phyloP scores from a whole-genome alignment of 805 yeast genomes.

The Metschnikowia similis region DNA sequence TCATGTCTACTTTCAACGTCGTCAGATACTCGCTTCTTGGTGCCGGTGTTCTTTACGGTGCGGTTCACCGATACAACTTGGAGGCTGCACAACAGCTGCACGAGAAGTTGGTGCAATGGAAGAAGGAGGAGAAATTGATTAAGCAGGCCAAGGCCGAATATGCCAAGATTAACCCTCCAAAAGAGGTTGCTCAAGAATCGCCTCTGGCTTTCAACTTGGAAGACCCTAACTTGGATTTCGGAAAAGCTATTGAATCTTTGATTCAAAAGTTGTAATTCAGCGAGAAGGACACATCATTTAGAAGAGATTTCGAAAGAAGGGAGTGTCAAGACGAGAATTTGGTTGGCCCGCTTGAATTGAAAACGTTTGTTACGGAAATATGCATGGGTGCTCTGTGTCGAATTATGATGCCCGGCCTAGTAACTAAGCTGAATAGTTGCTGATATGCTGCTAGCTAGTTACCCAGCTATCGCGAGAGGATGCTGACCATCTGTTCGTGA shows the following conservation, averaged over 20 bases:
- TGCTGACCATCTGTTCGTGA: no score
- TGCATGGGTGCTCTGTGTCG: no score
- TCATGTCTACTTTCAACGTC: conserved; percentile 53
- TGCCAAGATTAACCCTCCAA: conserved; percentile 48
- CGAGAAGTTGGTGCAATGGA: conserved; percentile 55
- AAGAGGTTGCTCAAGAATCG: conserved; percentile 29
- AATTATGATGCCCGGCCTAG: no score
- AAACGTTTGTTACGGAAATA: no score
- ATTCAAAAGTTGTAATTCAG: conserved; percentile 47
- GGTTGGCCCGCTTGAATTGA: no score
- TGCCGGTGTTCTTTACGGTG: conserved; percentile 86
- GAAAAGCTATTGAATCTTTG: conserved; percentile 59
- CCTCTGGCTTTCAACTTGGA: conserved; percentile 61
- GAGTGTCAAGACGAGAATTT: no score
- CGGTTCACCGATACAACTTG: conserved; percentile 71
- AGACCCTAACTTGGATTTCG: conserved; percentile 89
- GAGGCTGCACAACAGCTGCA: conserved; percentile 56
- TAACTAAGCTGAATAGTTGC: no score
- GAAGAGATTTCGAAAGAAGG: not conserved
- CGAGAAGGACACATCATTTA: not conserved
- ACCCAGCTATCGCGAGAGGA: no score
- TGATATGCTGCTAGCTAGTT: no score
- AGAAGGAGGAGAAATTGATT: conserved; percentile 68
- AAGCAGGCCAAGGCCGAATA: conserved; percentile 86
- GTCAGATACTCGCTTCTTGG: conserved; percentile 91